Percentiles rank a stretch among this genome's conserved stretches.
Evolutionary conservation across 768 basidiomycete genomes (phyloP).

Genomic region (Rhizopogon vesiculosus): DNA sequence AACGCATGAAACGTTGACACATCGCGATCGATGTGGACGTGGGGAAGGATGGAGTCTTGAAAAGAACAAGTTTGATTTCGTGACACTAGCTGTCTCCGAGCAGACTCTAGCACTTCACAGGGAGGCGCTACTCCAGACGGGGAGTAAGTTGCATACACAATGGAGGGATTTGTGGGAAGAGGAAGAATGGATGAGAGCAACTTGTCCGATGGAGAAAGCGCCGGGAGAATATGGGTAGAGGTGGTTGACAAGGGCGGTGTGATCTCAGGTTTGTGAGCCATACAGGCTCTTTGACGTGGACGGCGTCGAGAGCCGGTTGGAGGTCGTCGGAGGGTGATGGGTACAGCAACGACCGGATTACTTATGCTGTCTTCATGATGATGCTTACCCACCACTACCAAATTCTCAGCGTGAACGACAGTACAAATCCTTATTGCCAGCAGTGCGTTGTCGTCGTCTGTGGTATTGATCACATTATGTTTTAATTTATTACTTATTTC

Average conservation of each 20-base stretch:
- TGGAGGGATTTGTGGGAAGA: constrained; percentile 37
- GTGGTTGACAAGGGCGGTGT: constrained; percentile 10
- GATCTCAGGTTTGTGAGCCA: constrained; percentile 25
- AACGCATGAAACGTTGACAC: constrained; percentile 57
- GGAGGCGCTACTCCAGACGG: constrained; percentile 22
- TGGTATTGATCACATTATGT: too few species aligned
- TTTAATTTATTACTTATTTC: too few species aligned
- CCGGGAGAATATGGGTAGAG: constrained; percentile 20
- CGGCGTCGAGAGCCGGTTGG: not conserved
- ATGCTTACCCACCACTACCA: not conserved
- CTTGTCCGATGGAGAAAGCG: constrained; percentile 32
- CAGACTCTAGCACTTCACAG: constrained; percentile 48
- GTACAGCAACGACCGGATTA: not conserved
- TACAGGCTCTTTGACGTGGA: constrained; percentile 9
- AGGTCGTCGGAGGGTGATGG: not conserved
- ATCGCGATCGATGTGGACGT: constrained; percentile 41
- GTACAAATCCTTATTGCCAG: too few species aligned
- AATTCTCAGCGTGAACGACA: too few species aligned
- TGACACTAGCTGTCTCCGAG: constrained; percentile 44
- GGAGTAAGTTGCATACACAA: constrained; percentile 43
- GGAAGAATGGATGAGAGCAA: constrained; percentile 44
- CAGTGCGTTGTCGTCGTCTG: too few species aligned
- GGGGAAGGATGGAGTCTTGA: constrained; percentile 46
- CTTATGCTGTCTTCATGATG: not conserved
- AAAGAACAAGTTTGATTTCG: constrained; percentile 35